Conservation (phyloP, 805 yeast species). For the Ogataea paradorogensis region DNA sequence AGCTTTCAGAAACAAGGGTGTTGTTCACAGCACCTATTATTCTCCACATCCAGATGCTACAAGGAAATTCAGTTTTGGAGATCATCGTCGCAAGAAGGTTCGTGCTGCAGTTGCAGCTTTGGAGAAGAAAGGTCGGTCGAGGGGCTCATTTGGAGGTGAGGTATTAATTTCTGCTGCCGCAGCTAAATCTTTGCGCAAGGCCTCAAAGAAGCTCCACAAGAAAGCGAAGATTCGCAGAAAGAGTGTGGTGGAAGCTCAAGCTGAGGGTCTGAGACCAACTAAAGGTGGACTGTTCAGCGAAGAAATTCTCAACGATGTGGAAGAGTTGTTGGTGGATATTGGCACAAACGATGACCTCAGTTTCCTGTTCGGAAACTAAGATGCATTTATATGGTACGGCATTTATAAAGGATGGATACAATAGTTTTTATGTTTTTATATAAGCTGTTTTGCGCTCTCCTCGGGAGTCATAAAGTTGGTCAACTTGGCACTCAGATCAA, state of each 20-base stretch:
- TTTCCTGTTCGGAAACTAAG: constrained; percentile 32
- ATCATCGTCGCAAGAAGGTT: constrained; percentile 14
- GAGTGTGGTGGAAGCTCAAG: constrained; percentile 69
- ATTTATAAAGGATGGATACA: constrained; percentile 13
- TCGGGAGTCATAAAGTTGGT: constrained; percentile 48
- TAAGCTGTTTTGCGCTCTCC: constrained; percentile 28
- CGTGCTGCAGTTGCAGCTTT: constrained; percentile 17
- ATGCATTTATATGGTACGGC: constrained; percentile 7
- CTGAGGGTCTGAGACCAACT: constrained; percentile 73
- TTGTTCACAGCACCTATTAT: constrained; percentile 27
- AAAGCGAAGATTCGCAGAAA: constrained; percentile 52
- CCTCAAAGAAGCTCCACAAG: constrained; percentile 22
- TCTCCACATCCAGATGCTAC: constrained; percentile 20
- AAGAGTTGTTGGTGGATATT: constrained; percentile 58
- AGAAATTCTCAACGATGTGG: constrained; percentile 69
- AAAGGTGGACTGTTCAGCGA: constrained; percentile 76
- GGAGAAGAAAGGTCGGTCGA: constrained; percentile 26
- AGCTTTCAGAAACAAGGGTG: constrained; percentile 84
- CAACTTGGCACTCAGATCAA: constrained; percentile 73
- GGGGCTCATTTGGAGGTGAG: constrained; percentile 26
- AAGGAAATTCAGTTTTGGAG: constrained; percentile 26
- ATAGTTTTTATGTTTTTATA: neutral
- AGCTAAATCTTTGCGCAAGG: constrained; percentile 18
- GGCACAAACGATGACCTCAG: constrained; percentile 42
- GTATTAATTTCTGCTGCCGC: constrained; percentile 22